Percentiles rank a stretch among this genome's conserved stretches.
phyloP scores from a whole-genome alignment of 305 asterid species.

The Fraxinus dipetala region DNA sequence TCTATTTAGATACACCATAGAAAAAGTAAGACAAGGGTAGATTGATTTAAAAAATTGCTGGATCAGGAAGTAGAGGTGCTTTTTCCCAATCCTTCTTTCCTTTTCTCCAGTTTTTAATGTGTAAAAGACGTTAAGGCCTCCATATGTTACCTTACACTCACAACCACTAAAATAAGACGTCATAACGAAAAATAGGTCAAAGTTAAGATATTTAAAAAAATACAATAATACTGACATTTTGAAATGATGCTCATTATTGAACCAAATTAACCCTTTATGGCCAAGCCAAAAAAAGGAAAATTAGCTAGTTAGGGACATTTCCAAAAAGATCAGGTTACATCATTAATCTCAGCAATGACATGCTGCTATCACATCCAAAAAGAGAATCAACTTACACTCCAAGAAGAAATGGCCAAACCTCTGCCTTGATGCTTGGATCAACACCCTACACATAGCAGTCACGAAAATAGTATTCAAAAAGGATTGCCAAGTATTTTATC shows the following conservation, averaged over 20 bases:
- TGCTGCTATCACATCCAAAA: constrained; percentile 12
- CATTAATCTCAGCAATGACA: constrained; percentile 7
- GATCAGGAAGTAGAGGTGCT: not conserved
- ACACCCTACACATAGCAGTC: constrained; percentile 64
- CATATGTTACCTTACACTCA: not conserved
- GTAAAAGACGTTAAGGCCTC: not conserved
- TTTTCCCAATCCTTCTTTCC: not conserved
- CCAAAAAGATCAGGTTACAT: not conserved
- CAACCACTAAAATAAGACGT: not conserved
- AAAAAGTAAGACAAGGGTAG: constrained; percentile 1
- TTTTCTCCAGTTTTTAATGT: not conserved
- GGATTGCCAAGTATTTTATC: constrained; percentile 9
- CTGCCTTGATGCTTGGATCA: constrained; percentile 83
- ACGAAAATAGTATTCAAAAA: constrained; percentile 9
- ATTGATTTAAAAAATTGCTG: not conserved
- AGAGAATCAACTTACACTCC: constrained; percentile 78
- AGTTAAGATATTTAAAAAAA: not conserved
- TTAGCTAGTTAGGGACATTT: not conserved
- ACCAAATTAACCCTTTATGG: not conserved
- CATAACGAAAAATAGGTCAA: not conserved
- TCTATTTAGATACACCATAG: constrained; percentile 13
- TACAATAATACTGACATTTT: not conserved
- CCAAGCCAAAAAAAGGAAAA: not conserved
- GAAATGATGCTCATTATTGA: not conserved
- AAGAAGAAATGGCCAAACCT: constrained; percentile 96